Evolutionary conservation across 768 basidiomycete species (phyloP), one percentile per base, ranked within the genome.

Genomic region (Chalciporus chontae): DNA sequence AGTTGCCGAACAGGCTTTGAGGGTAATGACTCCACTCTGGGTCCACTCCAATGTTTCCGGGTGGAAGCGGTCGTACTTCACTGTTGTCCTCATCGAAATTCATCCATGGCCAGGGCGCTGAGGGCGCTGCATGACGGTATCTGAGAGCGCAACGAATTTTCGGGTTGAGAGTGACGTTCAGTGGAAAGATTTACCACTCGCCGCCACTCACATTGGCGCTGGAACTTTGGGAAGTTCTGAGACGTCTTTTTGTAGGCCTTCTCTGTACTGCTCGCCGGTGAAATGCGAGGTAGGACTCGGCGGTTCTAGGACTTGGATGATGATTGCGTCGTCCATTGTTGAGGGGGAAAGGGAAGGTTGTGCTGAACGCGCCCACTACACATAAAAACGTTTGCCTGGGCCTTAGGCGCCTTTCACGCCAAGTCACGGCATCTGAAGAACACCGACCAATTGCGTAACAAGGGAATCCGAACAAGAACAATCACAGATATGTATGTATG

Each of bases 91-190:
- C 58, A 36, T 69, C 64, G 7, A 73, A 61, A 45, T 74, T 67
- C 57, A 74, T 68, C 63, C 70, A 74, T 8, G 73, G 73, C 73
- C 73, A 74, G 0, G 73, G 73, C 0, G 71, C 73, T 23, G 68
- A 69, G 3, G 73, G 73, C 3, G 71, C 66, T 3, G 67, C 73
- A 55, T 74, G 72, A 13, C 73, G 62, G 46, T 73, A 63, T 53
- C 67, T 68, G 45, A 10, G 19, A 24, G 37, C 40, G 44, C 40
- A 18, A 45, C 47, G 32, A 49, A 52, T 4, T 13, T 24, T 31
- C 11, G 31, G 43, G 19, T 26, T 37, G 21, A 15, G 11, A 27
- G 32, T 21, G 34, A 21, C 14, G 31, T 26, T 40, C 13, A 26
- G 26, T 17, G 38, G 4, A 17, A 26, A 37, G 41, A 6, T 26